Evolutionary conservation across 2,329 filamentous ascomycete species (phyloP).

Genomic region (Chaetomium sp.): DNA sequence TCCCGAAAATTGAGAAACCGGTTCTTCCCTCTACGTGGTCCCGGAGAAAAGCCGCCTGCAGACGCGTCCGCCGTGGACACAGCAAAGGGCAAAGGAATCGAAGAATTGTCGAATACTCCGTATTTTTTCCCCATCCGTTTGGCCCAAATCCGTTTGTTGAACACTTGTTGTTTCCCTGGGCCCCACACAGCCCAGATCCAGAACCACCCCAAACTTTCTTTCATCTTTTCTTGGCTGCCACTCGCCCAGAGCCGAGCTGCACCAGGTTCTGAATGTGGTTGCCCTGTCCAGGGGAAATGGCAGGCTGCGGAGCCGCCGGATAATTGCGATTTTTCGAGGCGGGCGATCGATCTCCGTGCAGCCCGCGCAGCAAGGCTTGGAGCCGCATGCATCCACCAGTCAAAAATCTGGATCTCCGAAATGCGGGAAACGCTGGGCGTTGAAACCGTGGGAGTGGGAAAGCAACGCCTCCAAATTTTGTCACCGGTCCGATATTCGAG

Average conservation of each 20-base stretch:
- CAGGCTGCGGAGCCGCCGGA: conserved; percentile 21
- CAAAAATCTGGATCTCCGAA: neutral
- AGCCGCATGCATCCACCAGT: neutral
- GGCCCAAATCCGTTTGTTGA: too few species aligned
- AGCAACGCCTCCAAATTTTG: neutral
- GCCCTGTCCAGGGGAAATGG: conserved; percentile 13
- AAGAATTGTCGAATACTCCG: too few species aligned
- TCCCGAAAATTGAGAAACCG: neutral
- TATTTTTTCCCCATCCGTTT: too few species aligned
- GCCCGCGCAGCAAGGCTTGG: conserved; percentile 5
- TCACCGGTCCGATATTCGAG: too few species aligned
- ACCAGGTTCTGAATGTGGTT: conserved; percentile 10
- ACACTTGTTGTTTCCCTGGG: neutral
- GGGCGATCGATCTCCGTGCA: conserved; percentile 22
- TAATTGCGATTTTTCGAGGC: conserved; percentile 18
- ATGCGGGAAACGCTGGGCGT: neutral
- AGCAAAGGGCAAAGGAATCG: too few species aligned
- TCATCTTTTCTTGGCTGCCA: conserved; percentile 6
- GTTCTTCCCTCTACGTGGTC: neutral
- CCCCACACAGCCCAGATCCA: neutral
- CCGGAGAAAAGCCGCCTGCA: too few species aligned
- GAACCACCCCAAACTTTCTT: conserved; percentile 1
- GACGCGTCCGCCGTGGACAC: neutral
- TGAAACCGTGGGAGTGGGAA: neutral
- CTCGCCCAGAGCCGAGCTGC: conserved; percentile 15